A percentile compares a stretch with the other conserved stretches of the same genome.
Evolutionary conservation across 164 flowering plant species (phyloP).

Genomic region (Tetracentron sinense): DNA sequence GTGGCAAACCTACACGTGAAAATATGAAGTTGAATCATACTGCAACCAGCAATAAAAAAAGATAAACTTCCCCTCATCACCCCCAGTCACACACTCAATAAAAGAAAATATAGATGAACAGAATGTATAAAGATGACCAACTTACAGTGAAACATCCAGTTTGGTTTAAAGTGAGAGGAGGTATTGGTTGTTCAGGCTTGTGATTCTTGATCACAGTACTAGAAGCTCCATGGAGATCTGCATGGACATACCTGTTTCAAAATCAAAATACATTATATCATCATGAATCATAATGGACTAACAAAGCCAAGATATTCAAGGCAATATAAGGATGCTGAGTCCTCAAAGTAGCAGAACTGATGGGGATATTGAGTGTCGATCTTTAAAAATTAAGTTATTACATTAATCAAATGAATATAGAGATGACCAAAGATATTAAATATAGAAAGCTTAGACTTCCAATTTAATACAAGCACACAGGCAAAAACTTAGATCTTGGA

Average conservation of each 20-base stretch:
- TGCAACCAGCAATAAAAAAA: background rate
- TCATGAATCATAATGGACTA: background rate
- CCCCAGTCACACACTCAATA: background rate
- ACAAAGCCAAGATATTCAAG: background rate
- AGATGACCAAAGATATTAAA: too few species aligned
- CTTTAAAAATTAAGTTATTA: too few species aligned
- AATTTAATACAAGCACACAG: background rate
- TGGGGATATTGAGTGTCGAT: too few species aligned
- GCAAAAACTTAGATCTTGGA: background rate
- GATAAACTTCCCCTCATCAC: too few species aligned
- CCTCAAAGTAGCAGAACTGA: background rate
- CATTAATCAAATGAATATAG: too few species aligned
- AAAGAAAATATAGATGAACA: background rate
- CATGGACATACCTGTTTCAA: conserved; percentile 81
- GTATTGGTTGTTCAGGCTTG: conserved; percentile 74
- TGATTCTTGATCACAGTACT: conserved; percentile 94
- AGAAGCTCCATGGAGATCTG: conserved; percentile 98
- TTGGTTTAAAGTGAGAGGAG: conserved; percentile 93
- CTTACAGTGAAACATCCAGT: conserved; percentile 95
- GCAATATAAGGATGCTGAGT: background rate
- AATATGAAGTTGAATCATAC: background rate
- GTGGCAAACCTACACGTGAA: conserved; percentile 75
- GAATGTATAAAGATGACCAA: conserved; percentile 5
- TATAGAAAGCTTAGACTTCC: background rate
- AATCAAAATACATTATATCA: conserved; percentile 8